Conservation (phyloP, 148 eudicot genomes). For the Chenopodium formosanum region DNA sequence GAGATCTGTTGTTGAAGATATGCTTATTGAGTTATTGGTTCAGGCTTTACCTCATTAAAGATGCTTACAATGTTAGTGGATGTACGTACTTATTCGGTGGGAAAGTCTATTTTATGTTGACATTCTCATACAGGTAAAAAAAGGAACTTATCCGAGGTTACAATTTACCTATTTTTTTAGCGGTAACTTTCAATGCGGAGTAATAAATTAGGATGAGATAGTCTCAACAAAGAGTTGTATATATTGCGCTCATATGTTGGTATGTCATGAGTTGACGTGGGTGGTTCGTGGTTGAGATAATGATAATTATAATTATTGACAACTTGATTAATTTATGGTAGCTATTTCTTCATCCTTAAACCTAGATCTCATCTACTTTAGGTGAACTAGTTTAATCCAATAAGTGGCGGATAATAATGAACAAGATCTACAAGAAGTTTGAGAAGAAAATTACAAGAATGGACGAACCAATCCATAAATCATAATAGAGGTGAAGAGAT, state of each 20-base stretch:
- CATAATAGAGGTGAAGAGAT: conserved; percentile 6
- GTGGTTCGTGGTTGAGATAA: too few species aligned
- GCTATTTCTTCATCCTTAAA: background rate
- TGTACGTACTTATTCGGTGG: background rate
- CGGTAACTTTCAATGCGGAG: too few species aligned
- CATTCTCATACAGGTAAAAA: too few species aligned
- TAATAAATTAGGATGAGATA: too few species aligned
- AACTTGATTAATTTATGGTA: background rate
- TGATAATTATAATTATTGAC: too few species aligned
- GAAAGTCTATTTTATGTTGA: background rate
- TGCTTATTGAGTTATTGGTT: background rate
- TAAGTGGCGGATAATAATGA: background rate
- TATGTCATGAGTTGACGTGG: too few species aligned
- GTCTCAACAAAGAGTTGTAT: too few species aligned
- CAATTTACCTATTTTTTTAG: too few species aligned
- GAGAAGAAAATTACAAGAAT: background rate
- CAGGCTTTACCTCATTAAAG: background rate
- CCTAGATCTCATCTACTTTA: background rate
- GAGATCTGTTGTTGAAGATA: background rate
- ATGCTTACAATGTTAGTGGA: background rate
- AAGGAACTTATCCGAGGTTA: too few species aligned
- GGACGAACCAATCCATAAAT: background rate
- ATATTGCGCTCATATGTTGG: too few species aligned
- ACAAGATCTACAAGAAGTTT: background rate
- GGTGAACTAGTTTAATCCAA: background rate